Base-by-base conservation (phyloP, 495 filamentous ascomycete genomes). In the Chaetomium tenue region DNA sequence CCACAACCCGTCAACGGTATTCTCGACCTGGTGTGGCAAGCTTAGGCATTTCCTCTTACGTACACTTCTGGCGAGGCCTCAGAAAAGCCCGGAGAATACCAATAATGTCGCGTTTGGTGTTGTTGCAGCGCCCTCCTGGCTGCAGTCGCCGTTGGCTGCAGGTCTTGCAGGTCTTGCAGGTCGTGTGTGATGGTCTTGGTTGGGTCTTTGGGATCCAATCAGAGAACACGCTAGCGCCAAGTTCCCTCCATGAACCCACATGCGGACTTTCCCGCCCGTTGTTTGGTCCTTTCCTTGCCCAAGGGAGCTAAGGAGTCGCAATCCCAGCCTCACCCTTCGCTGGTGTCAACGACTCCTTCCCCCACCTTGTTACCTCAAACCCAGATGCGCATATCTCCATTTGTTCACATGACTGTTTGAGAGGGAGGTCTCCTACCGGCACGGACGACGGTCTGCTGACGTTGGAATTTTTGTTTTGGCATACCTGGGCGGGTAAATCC, bases 131-230 rank as follows among this genome's bases (percentile, higher is more conserved):
- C 33, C 33, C 33, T 37, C 44, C 9, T 42, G 15, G 25, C 60
- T 67, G 65, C 61, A 64, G 40, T 68, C 58, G 58, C 58, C 26
- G 66, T 68, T 68, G 61, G 66, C 46, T 68, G 61, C 33, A 44
- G 15, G 18, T 47, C 40, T 64, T 20, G 25, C 37, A 44, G 15
- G 18, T 47, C 28, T 61, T 20, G 25, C 37, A 53, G 58, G 28
- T 51, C 23, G 37, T 39, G 61, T 26, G 33, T 13, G 50, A 55
- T 5, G 37, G 46, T 20, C 26, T 33, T 63, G 58, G 61, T 68
- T 64, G 66, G 61, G 39, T 26, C 13, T 5, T 22, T 16, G 44
- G 52, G 28, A 25, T 30, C 66, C 66, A 68, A 68, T 68, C 61
- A 64, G 22, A 13, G 26, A 12, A n/a, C 53, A 5, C 30, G 23